These are phyloP conservation scores for Populus hybrid DNA, from an alignment of 441 rosid species.

Conservation along the genomic window DNA sequence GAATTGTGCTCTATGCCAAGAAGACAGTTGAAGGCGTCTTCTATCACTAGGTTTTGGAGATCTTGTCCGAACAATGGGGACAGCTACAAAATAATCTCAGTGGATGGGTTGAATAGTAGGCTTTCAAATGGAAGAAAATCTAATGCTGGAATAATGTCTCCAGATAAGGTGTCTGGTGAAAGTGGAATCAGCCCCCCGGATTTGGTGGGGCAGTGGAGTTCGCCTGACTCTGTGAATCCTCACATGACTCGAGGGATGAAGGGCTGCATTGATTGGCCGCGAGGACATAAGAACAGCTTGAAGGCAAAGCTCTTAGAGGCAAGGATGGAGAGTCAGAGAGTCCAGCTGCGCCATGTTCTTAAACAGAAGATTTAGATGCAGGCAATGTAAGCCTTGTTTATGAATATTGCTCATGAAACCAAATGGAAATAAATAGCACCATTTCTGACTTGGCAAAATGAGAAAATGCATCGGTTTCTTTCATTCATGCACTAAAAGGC, in stretches of 20 bases:
- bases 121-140: constrained; percentile 62
- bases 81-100: constrained; percentile 49
- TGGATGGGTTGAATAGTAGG: constrained; percentile 57
- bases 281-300: constrained; percentile 78
- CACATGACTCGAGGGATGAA: constrained; percentile 75
- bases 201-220: constrained; percentile 72
- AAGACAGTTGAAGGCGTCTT: constrained; percentile 56
- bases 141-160: constrained; percentile 49
- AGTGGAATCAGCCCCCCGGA: constrained; percentile 60
- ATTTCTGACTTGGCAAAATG: constrained; percentile 12
- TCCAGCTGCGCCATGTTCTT: constrained; percentile 84
- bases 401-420: constrained; percentile 17
- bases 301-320: constrained; percentile 95
- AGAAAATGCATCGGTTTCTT: neutral
- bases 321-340: constrained; percentile 80
- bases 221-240: constrained; percentile 68
- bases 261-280: constrained; percentile 98
- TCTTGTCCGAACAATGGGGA: constrained; percentile 50
- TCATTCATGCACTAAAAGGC: neutral
- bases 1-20: constrained; percentile 63
- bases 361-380: constrained; percentile 70
- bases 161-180: constrained; percentile 54
- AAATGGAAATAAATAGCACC: constrained; percentile 26
- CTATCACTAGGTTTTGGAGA: constrained; percentile 82
- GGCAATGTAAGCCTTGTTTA: constrained; percentile 17